These are phyloP conservation scores for Colletotrichum sp. DNA, from an alignment of 2,329 filamentous ascomycete genomes.

Conservation along the genomic window DNA sequence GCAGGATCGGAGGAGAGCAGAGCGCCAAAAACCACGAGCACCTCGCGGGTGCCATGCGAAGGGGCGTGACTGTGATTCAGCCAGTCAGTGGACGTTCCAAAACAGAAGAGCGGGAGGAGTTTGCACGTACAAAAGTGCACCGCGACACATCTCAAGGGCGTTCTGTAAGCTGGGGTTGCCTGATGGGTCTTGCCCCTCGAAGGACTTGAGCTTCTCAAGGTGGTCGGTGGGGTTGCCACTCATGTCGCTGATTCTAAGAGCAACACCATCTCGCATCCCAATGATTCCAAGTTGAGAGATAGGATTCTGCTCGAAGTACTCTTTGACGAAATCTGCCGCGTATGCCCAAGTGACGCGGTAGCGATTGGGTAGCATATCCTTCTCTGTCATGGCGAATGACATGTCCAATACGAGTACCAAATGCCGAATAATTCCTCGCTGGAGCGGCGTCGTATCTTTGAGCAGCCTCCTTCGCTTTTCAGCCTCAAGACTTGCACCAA, in stretches of 20 bases:
- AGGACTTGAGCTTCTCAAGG: constrained; percentile 73
- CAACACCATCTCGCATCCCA: constrained; percentile 91
- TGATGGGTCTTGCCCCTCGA: constrained; percentile 71
- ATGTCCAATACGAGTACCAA: constrained; percentile 90
- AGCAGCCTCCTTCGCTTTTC: constrained; percentile 82
- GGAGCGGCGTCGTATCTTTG: constrained; percentile 92
- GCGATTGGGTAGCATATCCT: constrained; percentile 88
- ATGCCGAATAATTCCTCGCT: constrained; percentile 97
- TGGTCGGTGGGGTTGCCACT: constrained; percentile 91
- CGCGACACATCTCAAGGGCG: constrained; percentile 92
- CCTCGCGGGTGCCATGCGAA: constrained; percentile 89
- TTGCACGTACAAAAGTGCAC: constrained; percentile 76
- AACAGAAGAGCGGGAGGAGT: neutral
- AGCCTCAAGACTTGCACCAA: constrained; percentile 79
- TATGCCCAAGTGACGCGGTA: constrained; percentile 84
- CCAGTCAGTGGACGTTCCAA: constrained; percentile 16
- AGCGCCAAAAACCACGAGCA: constrained; percentile 90
- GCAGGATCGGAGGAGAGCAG: constrained; percentile 90
- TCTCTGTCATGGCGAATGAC: constrained; percentile 92
- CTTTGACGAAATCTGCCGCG: constrained; percentile 84
- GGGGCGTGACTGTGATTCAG: constrained; percentile 73
- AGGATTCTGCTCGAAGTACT: constrained; percentile 98
- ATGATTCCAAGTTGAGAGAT: constrained; percentile 94
- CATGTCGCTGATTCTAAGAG: constrained; percentile 85
- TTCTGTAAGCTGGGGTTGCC: constrained; percentile 89